Base-by-base conservation (phyloP, 2,329 filamentous ascomycete genomes). In the Xylaria sp. region DNA sequence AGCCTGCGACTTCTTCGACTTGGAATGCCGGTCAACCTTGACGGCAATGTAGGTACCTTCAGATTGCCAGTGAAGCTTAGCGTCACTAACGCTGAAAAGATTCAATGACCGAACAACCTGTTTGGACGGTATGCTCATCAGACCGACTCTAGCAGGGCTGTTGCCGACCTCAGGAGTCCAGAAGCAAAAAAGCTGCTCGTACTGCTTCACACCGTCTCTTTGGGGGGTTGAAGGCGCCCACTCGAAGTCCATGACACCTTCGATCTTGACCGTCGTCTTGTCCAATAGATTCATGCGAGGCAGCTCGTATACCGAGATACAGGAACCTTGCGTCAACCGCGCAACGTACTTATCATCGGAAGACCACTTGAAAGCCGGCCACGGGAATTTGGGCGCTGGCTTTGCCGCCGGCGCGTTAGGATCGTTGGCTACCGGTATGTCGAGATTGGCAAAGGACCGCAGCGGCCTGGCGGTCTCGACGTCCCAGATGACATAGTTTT, bases 291-390 rank as follows among this genome's bases (percentile, higher is more conserved):
- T 90, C 92, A 96, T 96, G 68, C 87, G 83, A 39, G 92, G 92
- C 13, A 92, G 78, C 73, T 96, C 91, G 73, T 96, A 96, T 66
- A 96, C 85, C 48, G 91, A 94, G 69, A 99, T 96, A 50, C 90
- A 91, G 64, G 92, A 85, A 62, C 89, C 90, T 62, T 91, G 92
- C 58, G 87, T 91, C 79, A 97, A 86, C 59, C 94, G 87, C 19
- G 94, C 94, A 58, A 97, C 92, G 72, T 96, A 99, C 74, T 95
- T 94, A 76, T 97, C 92, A 70, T 99, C 94, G 2, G 94, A 81
- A 24, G 94, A 97, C 94, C 94, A 99, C 79, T 99, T 99, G 86
- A 99, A 99, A 2, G 93, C 92, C 20, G 94, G 94, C 94, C 94
- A 99, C 70, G 94, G 90, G 66, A 95, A 86, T 83, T 97, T 97